These are phyloP conservation scores for Pseudogymnoascus sp. DNA, from an alignment of 2,329 filamentous ascomycete species.

Conservation along the genomic window DNA sequence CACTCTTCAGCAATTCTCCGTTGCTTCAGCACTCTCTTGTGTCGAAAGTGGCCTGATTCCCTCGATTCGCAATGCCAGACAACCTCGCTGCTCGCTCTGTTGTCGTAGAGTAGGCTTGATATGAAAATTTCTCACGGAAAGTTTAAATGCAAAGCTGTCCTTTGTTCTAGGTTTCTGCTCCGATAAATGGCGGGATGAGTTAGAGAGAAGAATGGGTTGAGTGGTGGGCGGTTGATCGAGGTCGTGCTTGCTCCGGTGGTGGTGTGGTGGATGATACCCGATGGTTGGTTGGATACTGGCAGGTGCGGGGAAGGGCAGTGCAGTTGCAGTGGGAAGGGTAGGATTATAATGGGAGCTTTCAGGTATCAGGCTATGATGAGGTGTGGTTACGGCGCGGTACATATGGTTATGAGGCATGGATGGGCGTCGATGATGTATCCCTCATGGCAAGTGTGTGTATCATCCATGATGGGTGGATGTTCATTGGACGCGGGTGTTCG, in stretches of 20 bases:
- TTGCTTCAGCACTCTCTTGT: background rate
- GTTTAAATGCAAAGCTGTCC: background rate
- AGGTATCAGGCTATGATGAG: constrained; percentile 7
- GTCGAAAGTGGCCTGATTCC: background rate
- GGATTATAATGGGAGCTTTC: too few relatives aligned
- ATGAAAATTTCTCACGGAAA: background rate
- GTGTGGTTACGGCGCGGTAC: background rate
- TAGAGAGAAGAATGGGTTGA: background rate
- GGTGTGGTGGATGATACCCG: background rate
- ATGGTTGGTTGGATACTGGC: background rate
- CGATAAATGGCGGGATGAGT: constrained; percentile 5
- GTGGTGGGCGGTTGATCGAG: background rate
- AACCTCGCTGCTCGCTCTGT: background rate
- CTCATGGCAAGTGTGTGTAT: constrained; percentile 5
- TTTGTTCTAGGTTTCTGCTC: background rate
- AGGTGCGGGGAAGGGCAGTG: background rate
- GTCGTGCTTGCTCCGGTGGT: background rate
- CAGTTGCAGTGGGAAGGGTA: background rate
- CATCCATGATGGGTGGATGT: constrained; percentile 5
- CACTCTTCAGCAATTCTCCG: background rate
- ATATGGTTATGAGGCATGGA: background rate
- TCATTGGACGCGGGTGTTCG: background rate
- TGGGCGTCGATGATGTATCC: background rate
- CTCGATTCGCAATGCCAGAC: background rate
- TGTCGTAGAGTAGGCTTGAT: background rate